phyloP scores from a whole-genome alignment of 257 asterid genomes.

The Eustoma russellianum region DNA sequence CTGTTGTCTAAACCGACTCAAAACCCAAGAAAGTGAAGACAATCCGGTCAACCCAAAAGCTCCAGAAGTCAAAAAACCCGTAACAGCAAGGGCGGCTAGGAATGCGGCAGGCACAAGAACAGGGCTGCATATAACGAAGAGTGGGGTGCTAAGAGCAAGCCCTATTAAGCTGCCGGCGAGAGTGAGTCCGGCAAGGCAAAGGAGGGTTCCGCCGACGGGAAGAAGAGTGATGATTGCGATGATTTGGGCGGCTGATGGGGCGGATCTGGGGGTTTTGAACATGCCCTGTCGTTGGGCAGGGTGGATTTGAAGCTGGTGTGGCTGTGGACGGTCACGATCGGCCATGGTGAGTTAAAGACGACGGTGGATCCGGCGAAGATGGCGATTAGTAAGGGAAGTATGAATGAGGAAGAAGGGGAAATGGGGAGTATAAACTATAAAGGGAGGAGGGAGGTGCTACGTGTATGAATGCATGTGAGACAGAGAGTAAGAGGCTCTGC shows the following conservation, averaged over 20 bases:
- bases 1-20: conserved; percentile 40
- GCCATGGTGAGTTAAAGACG: conserved; percentile 19
- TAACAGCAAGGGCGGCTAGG: conserved; percentile 37
- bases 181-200: conserved; percentile 47
- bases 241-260: conserved; percentile 52
- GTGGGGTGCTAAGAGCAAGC: conserved; percentile 57
- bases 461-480: conserved; percentile 41
- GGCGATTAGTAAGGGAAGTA: neutral
- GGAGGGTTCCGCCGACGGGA: conserved; percentile 55
- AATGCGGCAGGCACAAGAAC: conserved; percentile 60
- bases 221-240: conserved; percentile 58
- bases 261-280: conserved; percentile 16
- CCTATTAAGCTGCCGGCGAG: conserved; percentile 50
- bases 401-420: neutral
- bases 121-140: conserved; percentile 69
- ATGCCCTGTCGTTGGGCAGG: conserved; percentile 19
- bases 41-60: conserved; percentile 78
- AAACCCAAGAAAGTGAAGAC: conserved; percentile 68
- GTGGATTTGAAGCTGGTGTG: conserved; percentile 47
- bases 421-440: conserved; percentile 17
- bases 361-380: too few relatives aligned
- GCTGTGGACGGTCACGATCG: conserved; percentile 37
- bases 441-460: conserved; percentile 30
- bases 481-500: conserved; percentile 30
- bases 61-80: conserved; percentile 64